A percentile compares a stretch with the other conserved stretches of the same genome.
Conservation (phyloP, 805 yeast species). For the Tanozyma kutaoensis region DNA sequence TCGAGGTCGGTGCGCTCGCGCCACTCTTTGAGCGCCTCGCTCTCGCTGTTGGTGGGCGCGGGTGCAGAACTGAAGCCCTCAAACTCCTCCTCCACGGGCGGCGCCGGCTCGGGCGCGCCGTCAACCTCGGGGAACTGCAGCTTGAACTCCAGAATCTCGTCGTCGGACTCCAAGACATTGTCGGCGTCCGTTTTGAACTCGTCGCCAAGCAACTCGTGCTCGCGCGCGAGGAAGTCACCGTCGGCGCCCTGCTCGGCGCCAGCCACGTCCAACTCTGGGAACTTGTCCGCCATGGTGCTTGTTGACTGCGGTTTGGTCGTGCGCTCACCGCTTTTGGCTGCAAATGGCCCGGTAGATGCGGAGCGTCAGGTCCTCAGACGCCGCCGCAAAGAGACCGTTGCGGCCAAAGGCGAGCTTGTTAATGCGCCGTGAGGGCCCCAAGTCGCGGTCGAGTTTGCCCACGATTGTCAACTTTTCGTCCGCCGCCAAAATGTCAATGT, state of each 20-base stretch:
- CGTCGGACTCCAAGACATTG: conserved; percentile 27
- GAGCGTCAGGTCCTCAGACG: no score
- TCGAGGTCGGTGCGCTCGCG: conserved; percentile 67
- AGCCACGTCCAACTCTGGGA: conserved; percentile 61
- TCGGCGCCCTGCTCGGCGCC: no score
- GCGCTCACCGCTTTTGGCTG: no score
- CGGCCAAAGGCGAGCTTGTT: no score
- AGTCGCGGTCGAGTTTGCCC: no score
- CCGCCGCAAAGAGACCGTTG: no score
- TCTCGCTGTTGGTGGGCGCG: conserved; percentile 16
- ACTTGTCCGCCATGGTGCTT: conserved; percentile 52
- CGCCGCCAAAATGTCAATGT: conserved; percentile 63
- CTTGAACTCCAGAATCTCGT: conserved; percentile 44
- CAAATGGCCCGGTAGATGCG: no score
- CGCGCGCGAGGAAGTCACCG: conserved; percentile 55
- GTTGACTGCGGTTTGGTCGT: no score
- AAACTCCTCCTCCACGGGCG: conserved; percentile 22
- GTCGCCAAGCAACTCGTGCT: conserved; percentile 54
- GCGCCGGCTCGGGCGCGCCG: conserved; percentile 3
- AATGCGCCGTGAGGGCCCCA: no score
- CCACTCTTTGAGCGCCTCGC: conserved; percentile 57
- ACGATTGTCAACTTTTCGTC: no score
- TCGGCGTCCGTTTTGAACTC: conserved; percentile 61
- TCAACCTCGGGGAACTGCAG: conserved; percentile 51
- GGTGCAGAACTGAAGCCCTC: conserved; percentile 13